A percentile compares a stretch with the other conserved stretches of the same genome.
These are phyloP conservation scores for Pichia exigua DNA, from an alignment of 805 yeast genomes.

Conservation along the genomic window DNA sequence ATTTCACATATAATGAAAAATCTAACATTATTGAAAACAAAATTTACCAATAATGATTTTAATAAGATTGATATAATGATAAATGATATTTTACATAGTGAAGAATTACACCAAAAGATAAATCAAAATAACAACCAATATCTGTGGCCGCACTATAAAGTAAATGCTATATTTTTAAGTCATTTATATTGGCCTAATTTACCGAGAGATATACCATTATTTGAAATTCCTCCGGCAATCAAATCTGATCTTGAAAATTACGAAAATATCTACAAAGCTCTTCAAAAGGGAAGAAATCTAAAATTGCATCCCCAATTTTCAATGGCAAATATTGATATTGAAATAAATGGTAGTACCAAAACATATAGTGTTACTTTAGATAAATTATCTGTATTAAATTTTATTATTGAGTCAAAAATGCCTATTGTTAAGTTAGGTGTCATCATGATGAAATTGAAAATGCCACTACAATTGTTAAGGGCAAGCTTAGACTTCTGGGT, in stretches of 20 bases:
- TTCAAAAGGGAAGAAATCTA: slow-evolving; percentile 53
- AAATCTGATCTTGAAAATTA: slow-evolving; percentile 36
- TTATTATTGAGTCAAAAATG: slow-evolving; percentile 17
- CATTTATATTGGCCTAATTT: slow-evolving; percentile 74
- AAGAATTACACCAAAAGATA: slow-evolving; percentile 30
- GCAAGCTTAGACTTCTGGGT: slow-evolving; percentile 56
- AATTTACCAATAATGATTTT: slow-evolving; percentile 52
- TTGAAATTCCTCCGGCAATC: slow-evolving; percentile 42
- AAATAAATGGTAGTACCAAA: slow-evolving; percentile 34
- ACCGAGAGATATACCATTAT: slow-evolving; percentile 27
- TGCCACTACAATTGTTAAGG: slow-evolving; percentile 35
- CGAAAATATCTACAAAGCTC: slow-evolving; percentile 29
- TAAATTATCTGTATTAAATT: slow-evolving; percentile 50
- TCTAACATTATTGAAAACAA: slow-evolving; percentile 44
- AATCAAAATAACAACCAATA: slow-evolving; percentile 18
- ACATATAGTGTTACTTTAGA: slow-evolving; percentile 54
- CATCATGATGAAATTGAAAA: slow-evolving; percentile 32
- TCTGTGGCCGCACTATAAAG: slow-evolving; percentile 14
- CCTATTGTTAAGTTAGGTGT: slow-evolving; percentile 21
- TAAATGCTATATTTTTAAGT: slow-evolving; percentile 61
- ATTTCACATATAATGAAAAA: slow-evolving; percentile 34
- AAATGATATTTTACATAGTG: slow-evolving; percentile 56
- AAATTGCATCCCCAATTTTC: slow-evolving; percentile 55
- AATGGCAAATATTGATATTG: slow-evolving; percentile 50
- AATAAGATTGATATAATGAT: slow-evolving; percentile 79